Evolutionary conservation across 2,329 filamentous ascomycete species (phyloP).

Genomic region (Penicillium sclerotigenum): DNA sequence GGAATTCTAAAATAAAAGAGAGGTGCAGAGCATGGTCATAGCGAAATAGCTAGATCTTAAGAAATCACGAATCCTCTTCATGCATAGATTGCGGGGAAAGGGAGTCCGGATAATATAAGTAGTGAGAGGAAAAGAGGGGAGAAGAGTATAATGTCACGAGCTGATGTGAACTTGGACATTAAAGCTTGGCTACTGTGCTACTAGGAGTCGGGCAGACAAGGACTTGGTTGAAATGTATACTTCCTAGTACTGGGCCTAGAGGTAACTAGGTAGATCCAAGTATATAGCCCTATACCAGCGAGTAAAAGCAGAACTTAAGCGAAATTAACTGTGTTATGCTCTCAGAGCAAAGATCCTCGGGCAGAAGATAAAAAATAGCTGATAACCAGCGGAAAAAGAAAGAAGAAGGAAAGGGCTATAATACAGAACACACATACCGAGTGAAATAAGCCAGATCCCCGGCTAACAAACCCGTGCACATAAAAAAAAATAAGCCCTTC

Average conservation of each 20-base stretch:
- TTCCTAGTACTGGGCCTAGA: neutral
- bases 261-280: neutral
- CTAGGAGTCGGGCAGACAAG: neutral
- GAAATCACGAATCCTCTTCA: neutral
- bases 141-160: constrained; percentile 17
- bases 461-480: neutral
- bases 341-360: neutral
- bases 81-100: neutral
- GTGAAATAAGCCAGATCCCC: neutral
- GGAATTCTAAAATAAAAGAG: neutral
- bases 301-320: neutral
- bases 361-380: neutral
- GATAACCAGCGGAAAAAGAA: neutral
- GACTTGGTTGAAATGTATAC: neutral
- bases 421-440: constrained; percentile 9
- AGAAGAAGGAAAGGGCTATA: constrained; percentile 2
- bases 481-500: neutral
- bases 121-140: neutral
- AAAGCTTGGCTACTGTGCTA: constrained; percentile 2
- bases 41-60: neutral
- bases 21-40: neutral
- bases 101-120: neutral
- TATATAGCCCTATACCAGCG: neutral
- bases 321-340: neutral
- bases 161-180: neutral